Base-by-base conservation (phyloP, 495 filamentous ascomycete genomes). In the Penicillium soppii region DNA sequence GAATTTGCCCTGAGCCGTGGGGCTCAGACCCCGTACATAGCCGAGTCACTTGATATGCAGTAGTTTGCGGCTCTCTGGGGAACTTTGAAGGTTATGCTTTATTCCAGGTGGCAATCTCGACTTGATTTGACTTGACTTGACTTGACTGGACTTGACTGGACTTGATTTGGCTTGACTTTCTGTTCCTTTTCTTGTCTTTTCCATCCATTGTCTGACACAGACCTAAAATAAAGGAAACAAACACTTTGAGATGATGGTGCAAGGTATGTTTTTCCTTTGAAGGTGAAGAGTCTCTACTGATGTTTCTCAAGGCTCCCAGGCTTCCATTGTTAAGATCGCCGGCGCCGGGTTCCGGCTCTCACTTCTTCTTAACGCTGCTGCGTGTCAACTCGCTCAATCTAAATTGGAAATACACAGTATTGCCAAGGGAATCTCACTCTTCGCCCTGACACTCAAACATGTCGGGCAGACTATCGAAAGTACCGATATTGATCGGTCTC, bases 381-480 rank as follows among this genome's bases (percentile, higher is more conserved):
- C 66, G 30, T 67, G 66, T 37, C 65, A 72, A 45, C 64, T 75
- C 16, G 69, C 74, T 7, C 70, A 68, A 43, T 71, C 72, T 4
- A 65, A 69, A n/a, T 54, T 69, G 15, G 72, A 77, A 30, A 74
- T 77, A 19, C 71, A 75, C 47, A 73, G 62, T 30, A 75, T 77
- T 27, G 70, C 74, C n/a, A 76, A 69, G 53, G 65, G 64, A 13
- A 67, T 77, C 26, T 68, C 73, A 4, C 66, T 75, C 15, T 77
- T 76, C 39, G 65, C 74, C 13, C 55, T 72, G 42, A 73, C 65
- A 26, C 61, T 77, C 26, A 77, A 77, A 48, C 66, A 74, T 50
- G 57, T 69, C 4, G 69, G 62, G 10, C 61, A 66, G 36, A 64
- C 56, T 10, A 52, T 77, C 20, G 57, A 74, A 29, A 58, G 56